Percentiles rank a stretch among this genome's conserved stretches.
These are phyloP conservation scores for Phytophthora ramorum DNA, from an alignment of 352 stramenopile species.

Conservation along the genomic window DNA sequence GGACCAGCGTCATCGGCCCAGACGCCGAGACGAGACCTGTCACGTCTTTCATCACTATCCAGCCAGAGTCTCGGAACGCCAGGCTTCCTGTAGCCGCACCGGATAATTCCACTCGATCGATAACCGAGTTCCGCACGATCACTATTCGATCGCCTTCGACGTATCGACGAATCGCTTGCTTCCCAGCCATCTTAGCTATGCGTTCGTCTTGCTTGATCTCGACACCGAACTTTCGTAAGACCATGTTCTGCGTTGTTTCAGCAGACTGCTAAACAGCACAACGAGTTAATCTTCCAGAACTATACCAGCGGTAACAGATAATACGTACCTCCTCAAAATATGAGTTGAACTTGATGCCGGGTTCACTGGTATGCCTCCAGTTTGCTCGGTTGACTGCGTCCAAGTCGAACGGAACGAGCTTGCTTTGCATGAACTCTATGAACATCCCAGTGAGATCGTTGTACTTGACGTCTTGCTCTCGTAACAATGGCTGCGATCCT, in stretches of 20 bases:
- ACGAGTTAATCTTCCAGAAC: not conserved
- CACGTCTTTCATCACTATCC: constrained; percentile 39
- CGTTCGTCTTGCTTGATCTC: constrained; percentile 27
- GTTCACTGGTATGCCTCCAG: constrained; percentile 33
- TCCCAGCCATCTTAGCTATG: constrained; percentile 20
- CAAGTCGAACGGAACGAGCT: constrained; percentile 37
- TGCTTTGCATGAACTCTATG: constrained; percentile 36
- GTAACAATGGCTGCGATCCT: constrained; percentile 4
- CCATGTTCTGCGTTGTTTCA: constrained; percentile 22
- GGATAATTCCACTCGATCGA: constrained; percentile 18
- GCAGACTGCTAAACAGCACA: constrained; percentile 16
- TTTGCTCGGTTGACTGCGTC: constrained; percentile 16
- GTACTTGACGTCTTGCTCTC: constrained; percentile 36
- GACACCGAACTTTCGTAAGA: constrained; percentile 40
- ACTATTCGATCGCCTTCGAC: constrained; percentile 25
- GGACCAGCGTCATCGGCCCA: constrained; percentile 28
- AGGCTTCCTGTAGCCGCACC: constrained; percentile 13
- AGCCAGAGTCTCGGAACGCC: constrained; percentile 34
- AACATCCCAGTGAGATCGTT: constrained; percentile 38
- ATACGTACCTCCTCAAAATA: constrained; percentile 33
- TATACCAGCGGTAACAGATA: not conserved
- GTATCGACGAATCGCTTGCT: constrained; percentile 35
- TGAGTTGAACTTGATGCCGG: constrained; percentile 32
- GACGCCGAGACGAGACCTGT: constrained; percentile 14
- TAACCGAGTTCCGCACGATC: constrained; percentile 32